Base-by-base conservation (phyloP, 2,329 filamentous ascomycete species). In the Trichoderma sp. region DNA sequence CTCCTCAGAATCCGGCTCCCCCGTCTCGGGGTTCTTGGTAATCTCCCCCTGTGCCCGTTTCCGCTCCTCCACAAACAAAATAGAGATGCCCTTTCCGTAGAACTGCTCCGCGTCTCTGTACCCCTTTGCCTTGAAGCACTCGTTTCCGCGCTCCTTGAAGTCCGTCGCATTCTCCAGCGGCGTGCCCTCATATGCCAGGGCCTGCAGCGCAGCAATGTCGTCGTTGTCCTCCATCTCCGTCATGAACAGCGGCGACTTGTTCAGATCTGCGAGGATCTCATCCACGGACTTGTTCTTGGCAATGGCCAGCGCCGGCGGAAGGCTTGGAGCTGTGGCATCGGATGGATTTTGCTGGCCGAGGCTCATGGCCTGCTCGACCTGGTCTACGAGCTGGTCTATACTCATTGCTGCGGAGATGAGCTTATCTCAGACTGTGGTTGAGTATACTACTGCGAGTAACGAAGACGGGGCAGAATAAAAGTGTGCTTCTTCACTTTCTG, bases 71-170 rank as follows among this genome's bases (percentile, higher is more conserved):
- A 83, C 83, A 13, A 86, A 84, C 21, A 97, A 81, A 7, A 96
- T 87, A 13, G 88, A 83, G 64, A 97, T 85, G n/a, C 91, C 94
- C 82, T 97, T 96, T 35, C 87, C 88, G 79, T 99, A 99, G 79
- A 94, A 97, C 79, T 97, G 94, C 77, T 91, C 91, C 4, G 94
- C 96, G 79, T 98, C 94, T 31, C 80, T 84, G 89, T 91, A 97
- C 59, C 88, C 85, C 79, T 89, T 90, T 68, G 85, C 85, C 74
- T 87, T 86, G 77, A 96, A 97, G 76, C 88, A 90, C 75, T 98
- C 95, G 78, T 99, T 99, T 40, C 96, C 96, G 73, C 93, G 92
- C 77, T 95, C 91, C 75, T 96, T 93, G 83, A 97, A 97, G 72
- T 93, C 93, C 56, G 87, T 82, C 24, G 90, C 92, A 71, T 97